Conservation (phyloP, 2,329 filamentous ascomycete genomes). For the Talaromyces sp. region DNA sequence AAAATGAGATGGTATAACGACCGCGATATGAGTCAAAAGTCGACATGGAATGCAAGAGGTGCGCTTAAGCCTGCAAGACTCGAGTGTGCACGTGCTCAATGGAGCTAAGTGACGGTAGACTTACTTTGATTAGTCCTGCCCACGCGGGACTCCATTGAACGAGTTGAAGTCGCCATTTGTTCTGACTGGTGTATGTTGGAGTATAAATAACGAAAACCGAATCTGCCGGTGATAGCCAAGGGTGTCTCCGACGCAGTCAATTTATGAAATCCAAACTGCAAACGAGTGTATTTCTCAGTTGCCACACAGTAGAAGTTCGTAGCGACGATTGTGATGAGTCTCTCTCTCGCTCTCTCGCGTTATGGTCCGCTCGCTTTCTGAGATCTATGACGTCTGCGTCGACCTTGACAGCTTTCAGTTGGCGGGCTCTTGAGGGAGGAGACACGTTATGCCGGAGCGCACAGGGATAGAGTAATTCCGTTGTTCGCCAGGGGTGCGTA, state of each 20-base stretch:
- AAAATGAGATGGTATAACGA: conserved; percentile 12
- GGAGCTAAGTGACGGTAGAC: conserved; percentile 21
- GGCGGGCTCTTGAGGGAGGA: neutral
- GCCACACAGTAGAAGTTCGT: neutral
- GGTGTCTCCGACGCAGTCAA: neutral
- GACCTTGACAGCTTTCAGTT: neutral
- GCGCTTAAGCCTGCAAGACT: neutral
- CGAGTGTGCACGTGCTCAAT: conserved; percentile 21
- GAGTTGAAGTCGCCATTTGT: conserved; percentile 20
- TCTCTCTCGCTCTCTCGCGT: too few species aligned
- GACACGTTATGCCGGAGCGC: neutral
- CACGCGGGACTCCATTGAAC: conserved; percentile 45
- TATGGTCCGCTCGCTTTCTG: neutral
- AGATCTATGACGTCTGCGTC: conserved; percentile 4
- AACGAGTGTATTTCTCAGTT: neutral
- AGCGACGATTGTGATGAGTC: neutral
- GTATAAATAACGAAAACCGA: neutral
- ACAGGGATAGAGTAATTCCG: neutral
- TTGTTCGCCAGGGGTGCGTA: neutral
- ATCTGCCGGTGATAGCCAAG: neutral
- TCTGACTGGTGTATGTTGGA: neutral
- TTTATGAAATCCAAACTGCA: neutral
- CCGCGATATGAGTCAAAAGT: neutral
- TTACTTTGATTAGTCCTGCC: conserved; percentile 48
- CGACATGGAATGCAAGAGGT: conserved; percentile 1